Base-by-base conservation (phyloP, 257 asterid genomes). In the Gentiana dahurica region DNA sequence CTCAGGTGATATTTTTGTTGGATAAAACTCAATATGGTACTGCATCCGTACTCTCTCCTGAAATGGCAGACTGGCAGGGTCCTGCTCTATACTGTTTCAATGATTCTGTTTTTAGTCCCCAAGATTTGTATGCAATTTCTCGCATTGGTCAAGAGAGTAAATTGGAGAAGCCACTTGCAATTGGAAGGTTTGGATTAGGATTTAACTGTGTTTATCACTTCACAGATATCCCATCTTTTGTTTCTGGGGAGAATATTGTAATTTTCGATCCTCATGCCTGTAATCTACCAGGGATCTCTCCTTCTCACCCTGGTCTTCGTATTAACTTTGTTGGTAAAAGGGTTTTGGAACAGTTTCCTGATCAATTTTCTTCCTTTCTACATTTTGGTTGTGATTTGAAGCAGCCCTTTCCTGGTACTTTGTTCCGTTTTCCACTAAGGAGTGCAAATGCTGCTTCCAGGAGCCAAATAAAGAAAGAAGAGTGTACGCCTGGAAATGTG, bases 1-100 rank as follows among this genome's bases (percentile, higher is more conserved):
- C 95, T 9, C 74, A 77, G 66, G 98, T 90, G 70, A 63, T 59
- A 12, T 90, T 90, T 79, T 77, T 90, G 72, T 78, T 90, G 79
- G 98, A 90, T 75, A 90, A 87, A 76, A 87, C 94, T 70, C 86
- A 84, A 44, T 84, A 90, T 76, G 96, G 96, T 65, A 82, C 83
- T 44, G 79, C 96, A 55, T 90, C 98, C 61, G 81, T 90, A 71
- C 96, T 90, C 60, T 87, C 98, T 58, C 98, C 95, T 61, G 98
- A 90, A 75, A 90, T 90, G 98, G 94, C 95, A 53, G 95, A 90
- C 66, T 90, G 98, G 98, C 98, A 90, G 71, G 98, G 98, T 51
- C 98, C 98, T 55, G 96, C 96, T 68, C 73, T 90, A 75, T 90
- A 90, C 75, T 90, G 98, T 78, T 87, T 84, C 71, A 90, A 90